These are phyloP conservation scores for Strigomonas oncopelti DNA, from an alignment of 208 protist species.

Conservation along the genomic window DNA sequence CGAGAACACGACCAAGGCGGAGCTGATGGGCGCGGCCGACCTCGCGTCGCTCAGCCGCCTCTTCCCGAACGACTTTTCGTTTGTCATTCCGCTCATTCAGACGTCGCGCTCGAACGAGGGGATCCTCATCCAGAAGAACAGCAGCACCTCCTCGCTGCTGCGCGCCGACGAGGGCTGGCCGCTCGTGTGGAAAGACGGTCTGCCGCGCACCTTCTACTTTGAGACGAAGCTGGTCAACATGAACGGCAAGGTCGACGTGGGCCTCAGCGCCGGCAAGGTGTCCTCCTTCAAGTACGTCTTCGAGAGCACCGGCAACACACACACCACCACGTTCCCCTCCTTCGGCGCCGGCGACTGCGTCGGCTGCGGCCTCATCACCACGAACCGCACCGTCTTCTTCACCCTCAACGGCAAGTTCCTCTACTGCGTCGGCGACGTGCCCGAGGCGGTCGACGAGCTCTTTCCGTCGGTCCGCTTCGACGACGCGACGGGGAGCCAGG, in stretches of 20 bases:
- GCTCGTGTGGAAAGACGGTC: constrained; percentile 61
- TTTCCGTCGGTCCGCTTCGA: constrained; percentile 72
- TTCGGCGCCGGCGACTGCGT: constrained; percentile 76
- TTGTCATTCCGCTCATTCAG: constrained; percentile 61
- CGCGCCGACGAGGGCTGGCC: constrained; percentile 85
- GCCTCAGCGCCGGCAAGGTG: constrained; percentile 16
- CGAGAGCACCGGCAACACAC: constrained; percentile 53
- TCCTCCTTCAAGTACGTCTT: constrained; percentile 58
- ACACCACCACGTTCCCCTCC: constrained; percentile 40
- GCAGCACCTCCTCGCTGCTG: constrained; percentile 38
- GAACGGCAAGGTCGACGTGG: constrained; percentile 33
- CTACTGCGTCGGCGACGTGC: constrained; percentile 46
- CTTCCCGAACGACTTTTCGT: constrained; percentile 81
- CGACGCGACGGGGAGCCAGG: constrained; percentile 35
- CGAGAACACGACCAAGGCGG: constrained; percentile 35
- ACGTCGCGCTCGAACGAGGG: constrained; percentile 58
- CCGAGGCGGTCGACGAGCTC: constrained; percentile 33
- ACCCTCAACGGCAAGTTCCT: constrained; percentile 85
- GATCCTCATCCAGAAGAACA: constrained; percentile 66
- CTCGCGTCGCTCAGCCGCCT: constrained; percentile 64
- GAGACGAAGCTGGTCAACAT: constrained; percentile 68
- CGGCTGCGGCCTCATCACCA: constrained; percentile 75
- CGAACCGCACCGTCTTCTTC: constrained; percentile 73
- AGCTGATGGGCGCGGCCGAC: constrained; percentile 61
- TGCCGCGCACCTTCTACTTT: constrained; percentile 84